A percentile compares a stretch with the other conserved stretches of the same genome.
These are phyloP conservation scores for Trichoderma lentiforme DNA, from an alignment of 2,329 filamentous ascomycete genomes.

Conservation along the genomic window DNA sequence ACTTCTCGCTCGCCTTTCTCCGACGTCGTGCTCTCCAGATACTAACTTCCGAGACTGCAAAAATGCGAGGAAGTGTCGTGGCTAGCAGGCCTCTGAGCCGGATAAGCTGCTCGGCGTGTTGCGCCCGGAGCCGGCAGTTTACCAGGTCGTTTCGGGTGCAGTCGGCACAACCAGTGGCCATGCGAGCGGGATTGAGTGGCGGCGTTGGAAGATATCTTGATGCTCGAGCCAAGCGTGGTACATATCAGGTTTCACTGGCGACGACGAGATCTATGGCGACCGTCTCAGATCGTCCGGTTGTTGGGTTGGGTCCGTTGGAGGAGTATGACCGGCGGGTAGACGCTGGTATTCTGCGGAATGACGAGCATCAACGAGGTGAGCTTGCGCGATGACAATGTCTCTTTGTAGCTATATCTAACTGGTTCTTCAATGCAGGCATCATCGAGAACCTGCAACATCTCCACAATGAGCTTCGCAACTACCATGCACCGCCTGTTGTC, in stretches of 20 bases:
- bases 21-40: not conserved
- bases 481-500: slow-evolving; percentile 69
- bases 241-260: slow-evolving; percentile 1
- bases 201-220: not conserved
- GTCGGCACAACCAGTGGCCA: not conserved
- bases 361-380: slow-evolving; percentile 83
- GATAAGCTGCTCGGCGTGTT: slow-evolving; percentile 19
- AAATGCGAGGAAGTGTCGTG: slow-evolving; percentile 22
- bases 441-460: slow-evolving; percentile 87
- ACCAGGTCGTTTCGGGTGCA: slow-evolving; percentile 6
- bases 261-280: slow-evolving; percentile 30
- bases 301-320: slow-evolving; percentile 66
- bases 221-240: not conserved
- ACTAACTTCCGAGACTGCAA: not conserved
- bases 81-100: slow-evolving; percentile 20
- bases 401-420: not conserved
- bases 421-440: slow-evolving; percentile 56
- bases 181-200: not conserved
- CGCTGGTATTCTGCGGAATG: slow-evolving; percentile 71
- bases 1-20: not conserved
- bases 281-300: slow-evolving; percentile 24
- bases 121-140: not conserved
- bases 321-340: slow-evolving; percentile 86
- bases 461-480: slow-evolving; percentile 74
- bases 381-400: not conserved